Conservation (phyloP, 495 filamentous ascomycete genomes). For the Talaromyces thailandensis region DNA sequence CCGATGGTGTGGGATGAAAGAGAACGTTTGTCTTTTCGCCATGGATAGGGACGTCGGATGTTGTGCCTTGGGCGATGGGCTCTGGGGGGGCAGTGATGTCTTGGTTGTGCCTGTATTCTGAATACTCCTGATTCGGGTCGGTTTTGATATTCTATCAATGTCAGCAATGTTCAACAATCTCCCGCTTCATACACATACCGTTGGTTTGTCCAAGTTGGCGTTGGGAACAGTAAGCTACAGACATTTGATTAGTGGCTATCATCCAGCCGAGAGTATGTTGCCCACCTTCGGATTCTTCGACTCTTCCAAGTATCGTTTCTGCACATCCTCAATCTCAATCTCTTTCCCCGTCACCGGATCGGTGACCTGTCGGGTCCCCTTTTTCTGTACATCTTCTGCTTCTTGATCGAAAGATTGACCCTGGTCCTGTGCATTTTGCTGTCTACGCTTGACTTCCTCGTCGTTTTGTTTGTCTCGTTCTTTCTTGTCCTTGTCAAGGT, state of each 20-base stretch:
- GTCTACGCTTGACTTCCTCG: conserved; percentile 25
- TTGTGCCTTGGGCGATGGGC: conserved; percentile 66
- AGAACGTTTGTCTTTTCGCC: conserved; percentile 94
- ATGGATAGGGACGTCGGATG: conserved; percentile 88
- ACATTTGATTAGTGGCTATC: conserved; percentile 1
- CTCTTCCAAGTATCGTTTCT: conserved; percentile 55
- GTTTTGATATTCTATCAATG: conserved; percentile 46
- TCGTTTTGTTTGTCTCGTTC: conserved; percentile 63
- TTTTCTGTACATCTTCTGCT: conserved; percentile 33
- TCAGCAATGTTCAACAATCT: not conserved
- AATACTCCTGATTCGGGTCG: conserved; percentile 47
- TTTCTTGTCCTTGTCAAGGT: conserved; percentile 69
- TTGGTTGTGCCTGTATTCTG: conserved; percentile 74
- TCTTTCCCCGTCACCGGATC: conserved; percentile 82
- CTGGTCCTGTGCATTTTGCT: conserved; percentile 28
- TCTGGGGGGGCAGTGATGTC: conserved; percentile 89
- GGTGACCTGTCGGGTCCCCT: conserved; percentile 59
- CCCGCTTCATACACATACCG: conserved; percentile 30
- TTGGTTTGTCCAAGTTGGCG: conserved; percentile 70
- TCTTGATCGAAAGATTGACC: conserved; percentile 30
- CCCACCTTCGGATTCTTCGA: conserved; percentile 60
- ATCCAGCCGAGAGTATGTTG: not conserved
- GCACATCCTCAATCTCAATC: conserved; percentile 81
- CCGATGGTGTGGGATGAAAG: conserved; percentile 85
- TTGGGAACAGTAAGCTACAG: conserved; percentile 74